Evolutionary conservation across 2,329 filamentous ascomycete genomes (phyloP).

Genomic region (Phialophora verrucosa): DNA sequence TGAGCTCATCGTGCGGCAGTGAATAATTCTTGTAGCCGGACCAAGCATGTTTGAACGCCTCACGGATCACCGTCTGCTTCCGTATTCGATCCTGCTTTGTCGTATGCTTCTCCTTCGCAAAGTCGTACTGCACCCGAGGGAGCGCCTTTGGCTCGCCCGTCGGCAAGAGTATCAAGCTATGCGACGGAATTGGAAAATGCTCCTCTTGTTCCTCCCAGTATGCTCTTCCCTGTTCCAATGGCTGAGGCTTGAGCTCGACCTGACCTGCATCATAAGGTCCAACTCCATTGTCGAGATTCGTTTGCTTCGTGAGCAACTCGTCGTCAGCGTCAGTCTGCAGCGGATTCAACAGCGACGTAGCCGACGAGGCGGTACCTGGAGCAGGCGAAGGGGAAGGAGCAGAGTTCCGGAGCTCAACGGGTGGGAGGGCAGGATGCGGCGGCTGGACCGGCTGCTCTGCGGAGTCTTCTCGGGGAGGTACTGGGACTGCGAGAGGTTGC

Average conservation of each 20-base stretch:
- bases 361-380: slow-evolving; percentile 5
- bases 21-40: slow-evolving; percentile 77
- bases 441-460: slow-evolving; percentile 10
- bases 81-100: slow-evolving; percentile 67
- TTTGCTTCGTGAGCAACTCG: slow-evolving; percentile 32
- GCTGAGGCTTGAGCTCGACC: slow-evolving; percentile 41
- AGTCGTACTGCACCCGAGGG: slow-evolving; percentile 76
- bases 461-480: slow-evolving; percentile 18
- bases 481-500: slow-evolving; percentile 13
- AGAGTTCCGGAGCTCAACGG: slow-evolving; percentile 6
- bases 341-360: slow-evolving; percentile 6
- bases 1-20: slow-evolving; percentile 85
- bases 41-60: slow-evolving; percentile 80
- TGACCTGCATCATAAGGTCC: slow-evolving; percentile 45
- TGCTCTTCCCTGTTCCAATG: slow-evolving; percentile 26
- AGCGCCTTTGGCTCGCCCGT: slow-evolving; percentile 71
- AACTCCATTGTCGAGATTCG: slow-evolving; percentile 38
- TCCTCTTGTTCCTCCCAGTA: slow-evolving; percentile 77
- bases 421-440: slow-evolving; percentile 13
- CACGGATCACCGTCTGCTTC: slow-evolving; percentile 70
- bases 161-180: slow-evolving; percentile 76
- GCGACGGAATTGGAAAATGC: slow-evolving; percentile 74
- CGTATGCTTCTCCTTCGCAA: slow-evolving; percentile 67
- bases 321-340: slow-evolving; percentile 32
- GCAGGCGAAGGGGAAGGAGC: slow-evolving; percentile 10